Conservation (phyloP, 169 alveolate genomes). For the Plasmodium reichenowi region DNA sequence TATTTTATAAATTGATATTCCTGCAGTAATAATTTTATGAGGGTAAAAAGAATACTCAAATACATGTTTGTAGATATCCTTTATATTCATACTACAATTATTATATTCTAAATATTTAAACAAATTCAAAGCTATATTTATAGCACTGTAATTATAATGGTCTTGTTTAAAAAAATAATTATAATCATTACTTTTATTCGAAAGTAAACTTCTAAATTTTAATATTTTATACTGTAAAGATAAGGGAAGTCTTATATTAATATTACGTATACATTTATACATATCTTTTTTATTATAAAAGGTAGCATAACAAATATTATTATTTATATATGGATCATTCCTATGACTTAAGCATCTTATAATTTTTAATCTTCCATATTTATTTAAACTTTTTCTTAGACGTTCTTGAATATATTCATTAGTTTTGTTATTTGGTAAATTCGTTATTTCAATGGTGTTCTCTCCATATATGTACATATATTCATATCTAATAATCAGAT, state of each 20-base stretch:
- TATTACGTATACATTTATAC: conserved; percentile 78
- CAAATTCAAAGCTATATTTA: conserved; percentile 80
- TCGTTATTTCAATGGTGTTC: conserved; percentile 84
- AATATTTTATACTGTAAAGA: conserved; percentile 84
- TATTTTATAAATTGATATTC: conserved; percentile 80
- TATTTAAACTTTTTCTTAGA: conserved; percentile 86
- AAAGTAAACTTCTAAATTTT: conserved; percentile 85
- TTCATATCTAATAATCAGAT: conserved; percentile 69
- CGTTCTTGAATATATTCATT: conserved; percentile 92
- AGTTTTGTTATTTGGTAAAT: conserved; percentile 89
- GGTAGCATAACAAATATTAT: conserved; percentile 87
- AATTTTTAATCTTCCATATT: conserved; percentile 87
- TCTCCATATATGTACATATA: conserved; percentile 85
- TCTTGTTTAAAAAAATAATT: conserved; percentile 80
- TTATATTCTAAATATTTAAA: conserved; percentile 74
- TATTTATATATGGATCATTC: conserved; percentile 91
- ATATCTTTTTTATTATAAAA: conserved; percentile 81
- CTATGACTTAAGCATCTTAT: conserved; percentile 88
- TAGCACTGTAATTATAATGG: conserved; percentile 81
- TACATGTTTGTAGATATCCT: conserved; percentile 73
- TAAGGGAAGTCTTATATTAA: conserved; percentile 84
- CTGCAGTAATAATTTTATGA: conserved; percentile 81
- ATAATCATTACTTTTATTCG: conserved; percentile 84
- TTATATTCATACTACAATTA: conserved; percentile 67
- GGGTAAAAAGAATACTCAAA: conserved; percentile 83